A percentile compares a stretch with the other conserved stretches of the same genome.
phyloP scores from a whole-genome alignment of 1,284 basidiomycete species.

The Schizophyllum amplum region DNA sequence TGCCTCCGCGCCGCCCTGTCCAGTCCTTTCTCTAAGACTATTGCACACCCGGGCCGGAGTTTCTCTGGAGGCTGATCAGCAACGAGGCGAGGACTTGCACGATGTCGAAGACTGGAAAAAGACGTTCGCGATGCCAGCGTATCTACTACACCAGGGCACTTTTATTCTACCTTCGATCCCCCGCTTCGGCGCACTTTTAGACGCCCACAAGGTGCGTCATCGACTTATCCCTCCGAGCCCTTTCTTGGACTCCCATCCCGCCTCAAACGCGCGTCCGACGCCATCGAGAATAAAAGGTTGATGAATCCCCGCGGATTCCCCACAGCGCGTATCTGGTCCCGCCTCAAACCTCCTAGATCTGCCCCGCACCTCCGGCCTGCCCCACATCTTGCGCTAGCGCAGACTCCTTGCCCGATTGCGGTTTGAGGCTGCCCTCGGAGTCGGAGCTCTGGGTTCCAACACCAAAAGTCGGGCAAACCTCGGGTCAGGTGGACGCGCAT shows the following conservation, averaged over 20 bases:
- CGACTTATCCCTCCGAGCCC: too few species aligned
- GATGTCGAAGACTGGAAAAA: too few species aligned
- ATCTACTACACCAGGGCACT: not conserved
- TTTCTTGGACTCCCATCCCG: too few species aligned
- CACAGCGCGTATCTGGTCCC: not conserved
- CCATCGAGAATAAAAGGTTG: not conserved
- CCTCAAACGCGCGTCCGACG: too few species aligned
- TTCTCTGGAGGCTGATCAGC: not conserved
- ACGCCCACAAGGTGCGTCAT: not conserved
- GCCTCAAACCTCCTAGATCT: not conserved
- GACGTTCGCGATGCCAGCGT: not conserved
- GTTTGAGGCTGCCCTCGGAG: not conserved
- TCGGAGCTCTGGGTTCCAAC: not conserved
- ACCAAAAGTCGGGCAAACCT: not conserved
- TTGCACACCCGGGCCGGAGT: not conserved
- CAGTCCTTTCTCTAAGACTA: not conserved
- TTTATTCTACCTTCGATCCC: not conserved
- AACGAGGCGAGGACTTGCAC: not conserved
- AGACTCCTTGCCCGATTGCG: not conserved
- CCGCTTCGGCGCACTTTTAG: not conserved
- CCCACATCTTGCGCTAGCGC: not conserved
- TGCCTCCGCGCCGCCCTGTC: not conserved
- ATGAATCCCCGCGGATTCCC: not conserved
- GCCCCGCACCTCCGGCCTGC: not conserved
- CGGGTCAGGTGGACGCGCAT: not conserved